A percentile compares a stretch with the other conserved stretches of the same genome.
Evolutionary conservation across 2,329 filamentous ascomycete genomes (phyloP).

Genomic region (Aaosphaeria arxii): DNA sequence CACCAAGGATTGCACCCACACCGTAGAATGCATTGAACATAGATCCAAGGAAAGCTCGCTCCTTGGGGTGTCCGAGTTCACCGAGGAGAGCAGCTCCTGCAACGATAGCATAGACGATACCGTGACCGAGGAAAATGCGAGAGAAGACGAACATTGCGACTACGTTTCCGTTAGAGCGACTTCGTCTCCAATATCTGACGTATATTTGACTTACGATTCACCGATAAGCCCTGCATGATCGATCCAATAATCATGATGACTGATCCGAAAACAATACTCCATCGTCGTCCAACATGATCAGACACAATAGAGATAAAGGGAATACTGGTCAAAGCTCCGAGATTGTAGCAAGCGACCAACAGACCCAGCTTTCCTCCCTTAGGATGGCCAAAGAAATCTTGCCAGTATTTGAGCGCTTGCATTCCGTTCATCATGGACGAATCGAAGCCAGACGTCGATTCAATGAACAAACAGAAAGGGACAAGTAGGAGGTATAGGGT

Average conservation of each 20-base stretch:
- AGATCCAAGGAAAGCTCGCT: constrained; percentile 63
- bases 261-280: constrained; percentile 56
- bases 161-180: constrained; percentile 5
- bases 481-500: constrained; percentile 57
- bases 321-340: constrained; percentile 58
- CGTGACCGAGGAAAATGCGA: constrained; percentile 64
- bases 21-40: constrained; percentile 70
- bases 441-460: constrained; percentile 61
- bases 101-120: constrained; percentile 63
- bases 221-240: constrained; percentile 54
- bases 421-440: constrained; percentile 46
- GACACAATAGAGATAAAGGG: constrained; percentile 58
- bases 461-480: constrained; percentile 60
- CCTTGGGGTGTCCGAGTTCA: constrained; percentile 66
- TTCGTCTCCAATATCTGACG: neutral
- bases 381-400: constrained; percentile 47
- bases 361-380: constrained; percentile 51
- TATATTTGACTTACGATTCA: constrained; percentile 23
- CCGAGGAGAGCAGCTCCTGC: constrained; percentile 62
- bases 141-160: constrained; percentile 55
- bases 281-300: constrained; percentile 54
- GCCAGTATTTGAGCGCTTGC: constrained; percentile 37
- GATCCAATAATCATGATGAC: constrained; percentile 55
- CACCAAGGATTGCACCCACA: constrained; percentile 54
- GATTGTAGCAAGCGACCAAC: constrained; percentile 57